Base-by-base conservation (phyloP, 2,329 filamentous ascomycete genomes). In the Calonectria honghensis region DNA sequence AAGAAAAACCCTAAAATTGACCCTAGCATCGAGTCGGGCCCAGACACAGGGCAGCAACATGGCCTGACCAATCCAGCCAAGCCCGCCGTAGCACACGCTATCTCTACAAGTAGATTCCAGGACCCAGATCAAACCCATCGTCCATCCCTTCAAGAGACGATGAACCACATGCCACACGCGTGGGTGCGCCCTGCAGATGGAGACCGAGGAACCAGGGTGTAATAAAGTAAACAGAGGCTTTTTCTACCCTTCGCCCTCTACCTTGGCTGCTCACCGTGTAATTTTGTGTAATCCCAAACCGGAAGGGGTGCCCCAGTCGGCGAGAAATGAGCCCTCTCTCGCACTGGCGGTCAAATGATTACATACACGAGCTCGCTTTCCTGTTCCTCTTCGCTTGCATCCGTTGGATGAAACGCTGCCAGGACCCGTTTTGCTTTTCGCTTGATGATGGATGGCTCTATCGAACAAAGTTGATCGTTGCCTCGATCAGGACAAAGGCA, bases 141-240 rank as follows among this genome's bases (percentile, higher is more conserved):
- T 63, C 57, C 39, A 48, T 65, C 61, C 41, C 39, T 45, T 50
- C 35, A 31, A 35, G 10, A 48, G 57, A 48, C 39, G 61, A 65
- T 65, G 31, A 63, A 48, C 68, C 68, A 70, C 68, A 70, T 64
- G 41, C 57, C 57, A 67, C 45, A 63, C 32, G 75, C 68, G 72
- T 64, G 57, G 45, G 65, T 50, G 57, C 48, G 70, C 70, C 54
- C 70, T 73, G 54, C 70, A 57, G 65, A 64, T 27, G 31, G 18
- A 18, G 52, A 57, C 61, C 27, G 39, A 68, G 45, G 71, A 61
- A 45, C 71, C 57, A 24, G 57, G 57, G 54, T 35, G 54, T 69
- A 65, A 37, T 54, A 59, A 69, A 50, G 32, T 67, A 35, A 66
- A 72, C 69, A 69, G 54, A 32, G 37, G 50, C 29, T 50, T 68